These are phyloP conservation scores for Pichia inconspicua DNA, from an alignment of 1,139 yeast genomes.

Conservation along the genomic window DNA sequence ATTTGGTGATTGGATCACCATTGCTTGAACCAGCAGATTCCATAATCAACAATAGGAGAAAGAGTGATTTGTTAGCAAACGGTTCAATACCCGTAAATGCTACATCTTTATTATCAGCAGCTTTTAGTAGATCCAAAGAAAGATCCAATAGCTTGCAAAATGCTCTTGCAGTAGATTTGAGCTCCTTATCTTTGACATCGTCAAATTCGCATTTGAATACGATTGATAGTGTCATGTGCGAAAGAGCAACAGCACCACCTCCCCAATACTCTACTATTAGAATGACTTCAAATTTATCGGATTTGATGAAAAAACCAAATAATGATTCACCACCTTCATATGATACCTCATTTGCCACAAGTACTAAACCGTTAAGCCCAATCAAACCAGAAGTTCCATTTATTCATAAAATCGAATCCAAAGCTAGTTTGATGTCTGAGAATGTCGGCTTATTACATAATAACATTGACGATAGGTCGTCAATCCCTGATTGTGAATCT, in stretches of 20 bases:
- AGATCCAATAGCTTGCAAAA: constrained; percentile 8
- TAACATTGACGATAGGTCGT: background rate
- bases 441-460: constrained; percentile 4
- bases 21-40: constrained; percentile 2
- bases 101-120: constrained; percentile 12
- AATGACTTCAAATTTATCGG: background rate
- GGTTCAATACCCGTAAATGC: constrained; percentile 6
- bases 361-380: too few species aligned
- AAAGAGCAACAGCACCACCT: constrained; percentile 2
- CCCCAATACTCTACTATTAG: constrained; percentile 12
- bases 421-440: constrained; percentile 7
- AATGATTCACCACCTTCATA: constrained; percentile 4
- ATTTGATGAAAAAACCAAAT: background rate
- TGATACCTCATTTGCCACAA: background rate
- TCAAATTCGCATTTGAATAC: constrained; percentile 2
- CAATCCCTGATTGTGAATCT: constrained; percentile 4
- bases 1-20: background rate
- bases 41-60: background rate
- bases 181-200: constrained; percentile 4
- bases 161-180: constrained; percentile 6
- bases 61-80: background rate
- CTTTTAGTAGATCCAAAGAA: constrained; percentile 10
- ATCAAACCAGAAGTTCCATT: background rate
- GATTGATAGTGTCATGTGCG: constrained; percentile 7
- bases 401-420: background rate